These are phyloP conservation scores for Metschnikowia koreensis DNA, from an alignment of 805 yeast species.

Conservation along the genomic window DNA sequence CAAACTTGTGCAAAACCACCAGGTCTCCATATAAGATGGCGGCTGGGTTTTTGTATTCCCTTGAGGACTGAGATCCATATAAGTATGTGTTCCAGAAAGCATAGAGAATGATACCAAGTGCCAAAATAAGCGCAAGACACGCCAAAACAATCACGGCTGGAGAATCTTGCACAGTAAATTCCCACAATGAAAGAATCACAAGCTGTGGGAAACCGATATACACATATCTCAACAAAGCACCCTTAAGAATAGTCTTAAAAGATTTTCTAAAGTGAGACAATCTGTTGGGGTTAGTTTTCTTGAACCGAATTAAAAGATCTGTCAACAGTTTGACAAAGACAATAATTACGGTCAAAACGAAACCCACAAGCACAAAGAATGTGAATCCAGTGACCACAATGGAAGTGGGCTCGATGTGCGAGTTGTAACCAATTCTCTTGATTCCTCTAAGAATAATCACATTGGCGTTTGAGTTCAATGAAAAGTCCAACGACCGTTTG, in stretches of 20 bases:
- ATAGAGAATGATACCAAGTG: constrained; percentile 61
- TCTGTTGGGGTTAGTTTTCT: constrained; percentile 49
- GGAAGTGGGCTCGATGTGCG: constrained; percentile 78
- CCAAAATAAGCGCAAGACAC: constrained; percentile 61
- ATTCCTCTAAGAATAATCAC: constrained; percentile 82
- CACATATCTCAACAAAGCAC: constrained; percentile 73
- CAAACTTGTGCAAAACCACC: constrained; percentile 70
- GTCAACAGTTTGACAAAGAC: constrained; percentile 52
- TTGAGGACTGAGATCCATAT: constrained; percentile 63
- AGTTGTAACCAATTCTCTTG: constrained; percentile 73
- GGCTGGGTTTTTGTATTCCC: constrained; percentile 73
- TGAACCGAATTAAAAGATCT: constrained; percentile 45
- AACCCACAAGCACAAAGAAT: constrained; percentile 75
- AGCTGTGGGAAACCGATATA: constrained; percentile 85
- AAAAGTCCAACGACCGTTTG: constrained; percentile 33
- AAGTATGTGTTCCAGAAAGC: constrained; percentile 60
- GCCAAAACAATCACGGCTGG: constrained; percentile 87
- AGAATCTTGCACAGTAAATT: constrained; percentile 76
- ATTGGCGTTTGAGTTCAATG: constrained; percentile 50
- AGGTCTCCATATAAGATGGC: constrained; percentile 82
- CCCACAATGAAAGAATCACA: constrained; percentile 79
- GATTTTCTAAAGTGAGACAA: constrained; percentile 50
- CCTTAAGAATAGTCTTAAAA: constrained; percentile 67
- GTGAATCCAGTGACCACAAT: constrained; percentile 86
- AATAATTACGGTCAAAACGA: constrained; percentile 62